Evolutionary conservation across 2,329 filamentous ascomycete species (phyloP), one percentile per base, ranked within the genome.

Genomic region (Colletotrichum gigasporum): DNA sequence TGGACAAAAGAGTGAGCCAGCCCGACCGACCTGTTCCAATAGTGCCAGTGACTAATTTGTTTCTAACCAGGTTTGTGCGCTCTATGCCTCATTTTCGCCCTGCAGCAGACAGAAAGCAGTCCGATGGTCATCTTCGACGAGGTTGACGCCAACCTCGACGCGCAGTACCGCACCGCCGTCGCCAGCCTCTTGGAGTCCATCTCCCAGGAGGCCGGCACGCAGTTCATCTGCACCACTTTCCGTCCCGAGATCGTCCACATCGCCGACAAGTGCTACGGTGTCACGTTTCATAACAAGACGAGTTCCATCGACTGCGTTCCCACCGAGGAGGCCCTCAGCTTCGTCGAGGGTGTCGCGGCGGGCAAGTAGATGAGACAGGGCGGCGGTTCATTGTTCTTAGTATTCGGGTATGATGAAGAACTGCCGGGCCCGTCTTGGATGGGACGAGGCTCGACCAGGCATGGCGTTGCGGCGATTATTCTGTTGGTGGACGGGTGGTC

Each of bases 121-220:
- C 96, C 96, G 1, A 98, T 99, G 85, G 97, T 99, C 76, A 94
- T 99, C 72, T 99, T 99, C 71, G 96, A 99, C 77, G 96, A 99
- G 79, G 97, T 99, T 68, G 96, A 99, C 74, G 96, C 96, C 77
- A 99, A 99, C 75, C 87, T 99, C 22, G 96, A 99, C 76, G 94
- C 96, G 1, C 96, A 99, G 79, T 99, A 99, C 82, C 91, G 96
- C 66, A 97, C 96, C 1, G 95, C 96, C 1, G 96, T 99, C 10
- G 96, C 96, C 3, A 87, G 92, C 60, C 92, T 98, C 81, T 85
- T 99, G 20, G 85, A 95, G 73, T 90, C 89, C 57, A 94, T 93
- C 67, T 93, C 90, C 12, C 81, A 85, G 64, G 87, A 89, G 69
- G 85, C 85, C 12, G 84, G 85, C 66, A 89, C 86, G 52, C 86